These are phyloP conservation scores for Nepenthes mirabilis DNA, from an alignment of 148 eudicot genomes.

Conservation along the genomic window DNA sequence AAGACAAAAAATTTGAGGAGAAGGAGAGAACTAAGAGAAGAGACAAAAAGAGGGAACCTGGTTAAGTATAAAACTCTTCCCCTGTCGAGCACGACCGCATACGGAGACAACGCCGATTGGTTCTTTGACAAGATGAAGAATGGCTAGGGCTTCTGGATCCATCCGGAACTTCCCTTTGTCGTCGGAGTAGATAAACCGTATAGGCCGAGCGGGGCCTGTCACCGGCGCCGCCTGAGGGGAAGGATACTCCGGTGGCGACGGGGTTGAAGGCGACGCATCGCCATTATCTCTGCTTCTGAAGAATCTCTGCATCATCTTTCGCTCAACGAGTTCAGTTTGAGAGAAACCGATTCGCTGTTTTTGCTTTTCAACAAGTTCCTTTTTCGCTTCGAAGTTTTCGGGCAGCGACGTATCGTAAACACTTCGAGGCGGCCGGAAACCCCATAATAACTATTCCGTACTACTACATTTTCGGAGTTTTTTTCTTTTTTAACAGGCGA, in stretches of 20 bases:
- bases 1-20: no score
- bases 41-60: constrained; percentile 35
- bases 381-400: no score
- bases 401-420: no score
- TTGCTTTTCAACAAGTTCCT: no score
- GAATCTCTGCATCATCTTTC: background rate
- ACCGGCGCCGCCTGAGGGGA: background rate
- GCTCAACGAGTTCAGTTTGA: no score
- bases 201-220: constrained; percentile 36
- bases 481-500: no score
- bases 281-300: background rate
- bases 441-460: no score
- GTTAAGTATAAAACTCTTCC: constrained; percentile 74
- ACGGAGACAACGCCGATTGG: constrained; percentile 92
- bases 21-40: no score
- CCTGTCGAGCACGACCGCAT: constrained; percentile 98
- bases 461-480: no score
- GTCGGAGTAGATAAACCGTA: constrained; percentile 78
- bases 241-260: background rate
- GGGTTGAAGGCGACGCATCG: background rate
- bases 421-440: no score
- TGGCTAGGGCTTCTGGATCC: constrained; percentile 91
- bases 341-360: no score
- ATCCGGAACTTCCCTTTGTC: constrained; percentile 75
- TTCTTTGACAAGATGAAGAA: constrained; percentile 74